Evolutionary conservation across 139 green algal genomes (phyloP).

Genomic region (Volvox reticuliferus): DNA sequence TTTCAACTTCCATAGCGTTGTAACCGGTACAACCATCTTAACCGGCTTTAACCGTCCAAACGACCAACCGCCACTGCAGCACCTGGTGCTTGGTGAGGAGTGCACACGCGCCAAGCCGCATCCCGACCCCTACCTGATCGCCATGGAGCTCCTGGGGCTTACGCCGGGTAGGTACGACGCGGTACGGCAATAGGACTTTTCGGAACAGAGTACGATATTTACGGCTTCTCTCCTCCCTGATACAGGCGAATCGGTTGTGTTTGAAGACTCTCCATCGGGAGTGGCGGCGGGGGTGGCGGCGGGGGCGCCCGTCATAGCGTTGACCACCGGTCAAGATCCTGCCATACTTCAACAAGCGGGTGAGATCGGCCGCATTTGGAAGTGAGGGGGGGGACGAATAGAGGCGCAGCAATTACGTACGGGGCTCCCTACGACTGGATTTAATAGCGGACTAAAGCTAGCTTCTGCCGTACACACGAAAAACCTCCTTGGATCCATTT

Average conservation of each 20-base stretch:
- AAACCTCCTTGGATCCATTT: too few species aligned
- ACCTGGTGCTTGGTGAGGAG: slow-evolving; percentile 75
- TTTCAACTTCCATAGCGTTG: too few species aligned
- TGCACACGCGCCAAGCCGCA: slow-evolving; percentile 80
- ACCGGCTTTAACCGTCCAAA: too few species aligned
- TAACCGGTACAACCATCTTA: too few species aligned
- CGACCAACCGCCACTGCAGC: slow-evolving; percentile 25
- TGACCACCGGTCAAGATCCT: slow-evolving; percentile 71
- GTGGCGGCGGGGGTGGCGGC: slow-evolving; percentile 69
- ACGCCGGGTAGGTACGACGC: not conserved
- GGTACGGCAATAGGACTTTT: not conserved
- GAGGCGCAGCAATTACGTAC: too few species aligned
- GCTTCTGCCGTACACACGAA: too few species aligned
- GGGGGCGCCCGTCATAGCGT: slow-evolving; percentile 66
- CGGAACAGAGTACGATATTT: not conserved
- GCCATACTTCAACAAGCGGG: slow-evolving; percentile 51
- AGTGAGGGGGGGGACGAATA: too few species aligned
- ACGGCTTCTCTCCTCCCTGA: slow-evolving; percentile 1
- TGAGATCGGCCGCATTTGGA: not conserved
- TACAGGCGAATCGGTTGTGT: slow-evolving; percentile 45
- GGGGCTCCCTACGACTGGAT: too few species aligned
- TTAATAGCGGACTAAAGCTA: too few species aligned
- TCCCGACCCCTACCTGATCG: slow-evolving; percentile 83
- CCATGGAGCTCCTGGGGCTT: slow-evolving; percentile 69
- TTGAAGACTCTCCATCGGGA: slow-evolving; percentile 70